These are phyloP conservation scores for Astrocystis sublimbata DNA, from an alignment of 495 filamentous ascomycete genomes.

Conservation along the genomic window DNA sequence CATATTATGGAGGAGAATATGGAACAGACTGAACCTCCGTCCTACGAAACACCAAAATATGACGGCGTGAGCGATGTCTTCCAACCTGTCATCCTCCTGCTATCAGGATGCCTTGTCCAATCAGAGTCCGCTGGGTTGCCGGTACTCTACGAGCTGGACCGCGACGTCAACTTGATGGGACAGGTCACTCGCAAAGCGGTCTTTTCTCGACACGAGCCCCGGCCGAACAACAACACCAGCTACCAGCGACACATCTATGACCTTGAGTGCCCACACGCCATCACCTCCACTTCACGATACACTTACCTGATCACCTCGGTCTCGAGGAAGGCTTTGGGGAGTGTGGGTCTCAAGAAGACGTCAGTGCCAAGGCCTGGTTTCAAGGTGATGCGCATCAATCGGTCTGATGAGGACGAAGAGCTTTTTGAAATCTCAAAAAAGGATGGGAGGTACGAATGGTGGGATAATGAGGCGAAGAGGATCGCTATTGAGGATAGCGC, in stretches of 20 bases:
- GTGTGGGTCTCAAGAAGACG: constrained; percentile 9
- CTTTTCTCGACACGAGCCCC: constrained; percentile 1
- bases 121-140: constrained; percentile 1
- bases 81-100: constrained; percentile 4
- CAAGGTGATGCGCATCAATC: constrained; percentile 11
- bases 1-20: background rate
- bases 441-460: constrained; percentile 10
- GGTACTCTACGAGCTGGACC: constrained; percentile 8
- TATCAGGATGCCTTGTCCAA: constrained; percentile 2
- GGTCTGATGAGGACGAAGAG: constrained; percentile 4
- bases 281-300: background rate
- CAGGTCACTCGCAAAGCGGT: background rate
- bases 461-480: background rate
- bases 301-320: constrained; percentile 5
- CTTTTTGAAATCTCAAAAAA: constrained; percentile 9
- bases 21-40: background rate
- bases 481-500: constrained; percentile 1
- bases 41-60: background rate
- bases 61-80: background rate
- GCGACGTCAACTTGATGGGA: background rate
- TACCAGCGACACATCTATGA: constrained; percentile 3
- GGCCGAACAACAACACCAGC: background rate
- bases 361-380: constrained; percentile 11
- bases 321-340: background rate
- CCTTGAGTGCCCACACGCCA: constrained; percentile 8